These are phyloP conservation scores for Viridothelium virens DNA, from an alignment of 495 filamentous ascomycete species.

Conservation along the genomic window DNA sequence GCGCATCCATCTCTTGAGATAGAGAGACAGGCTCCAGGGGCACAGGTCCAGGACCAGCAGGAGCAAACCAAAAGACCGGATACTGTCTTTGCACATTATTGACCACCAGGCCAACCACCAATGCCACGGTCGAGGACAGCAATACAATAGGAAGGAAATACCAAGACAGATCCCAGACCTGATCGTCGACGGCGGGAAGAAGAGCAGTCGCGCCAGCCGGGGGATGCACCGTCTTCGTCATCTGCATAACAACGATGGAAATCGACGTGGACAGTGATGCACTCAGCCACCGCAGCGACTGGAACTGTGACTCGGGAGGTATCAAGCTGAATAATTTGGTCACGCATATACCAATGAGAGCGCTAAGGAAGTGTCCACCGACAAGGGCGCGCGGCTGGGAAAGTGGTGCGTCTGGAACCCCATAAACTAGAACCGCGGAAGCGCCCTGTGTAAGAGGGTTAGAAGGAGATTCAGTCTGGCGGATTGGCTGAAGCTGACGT, in stretches of 20 bases:
- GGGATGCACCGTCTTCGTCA: conserved; percentile 76
- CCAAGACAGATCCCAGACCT: conserved; percentile 59
- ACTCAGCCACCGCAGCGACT: conserved; percentile 54
- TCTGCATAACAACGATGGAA: conserved; percentile 62
- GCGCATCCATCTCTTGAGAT: too few species aligned
- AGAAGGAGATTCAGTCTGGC: not conserved
- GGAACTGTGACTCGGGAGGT: conserved; percentile 37
- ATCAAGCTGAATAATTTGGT: conserved; percentile 65
- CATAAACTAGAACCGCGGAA: conserved; percentile 34
- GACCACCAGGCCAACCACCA: conserved; percentile 55
- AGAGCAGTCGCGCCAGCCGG: conserved; percentile 84
- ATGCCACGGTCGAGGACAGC: conserved; percentile 58
- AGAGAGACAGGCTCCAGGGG: too few species aligned
- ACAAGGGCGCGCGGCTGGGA: conserved; percentile 74
- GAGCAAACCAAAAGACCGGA: conserved; percentile 73
- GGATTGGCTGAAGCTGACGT: conserved; percentile 16
- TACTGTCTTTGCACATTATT: conserved; percentile 73
- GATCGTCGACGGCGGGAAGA: conserved; percentile 57
- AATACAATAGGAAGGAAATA: conserved; percentile 59
- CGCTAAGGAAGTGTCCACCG: conserved; percentile 61
- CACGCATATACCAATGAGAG: conserved; percentile 57
- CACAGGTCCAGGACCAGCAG: conserved; percentile 20
- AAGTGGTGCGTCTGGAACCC: conserved; percentile 63
- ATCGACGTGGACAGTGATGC: conserved; percentile 62
- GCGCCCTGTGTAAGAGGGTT: conserved; percentile 25